Conservation (phyloP, 306 rosid genomes). For the Corylus avellana region DNA sequence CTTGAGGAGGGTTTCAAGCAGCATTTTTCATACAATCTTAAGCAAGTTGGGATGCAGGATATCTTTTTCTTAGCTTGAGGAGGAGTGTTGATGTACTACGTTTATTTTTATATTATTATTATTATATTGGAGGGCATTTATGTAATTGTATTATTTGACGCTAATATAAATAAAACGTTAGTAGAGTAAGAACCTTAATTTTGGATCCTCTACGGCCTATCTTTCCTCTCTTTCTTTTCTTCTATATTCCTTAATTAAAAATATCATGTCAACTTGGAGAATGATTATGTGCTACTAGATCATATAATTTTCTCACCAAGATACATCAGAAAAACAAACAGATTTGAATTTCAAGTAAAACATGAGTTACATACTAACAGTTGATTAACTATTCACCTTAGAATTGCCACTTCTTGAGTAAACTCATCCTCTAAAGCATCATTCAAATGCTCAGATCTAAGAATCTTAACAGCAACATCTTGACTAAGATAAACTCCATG, state of each 20-base stretch:
- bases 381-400: slow-evolving; percentile 53
- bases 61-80: too few species aligned
- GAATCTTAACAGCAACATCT: slow-evolving; percentile 96
- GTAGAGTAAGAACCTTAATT: too few species aligned
- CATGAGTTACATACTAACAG: slow-evolving; percentile 11
- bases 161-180: too few species aligned
- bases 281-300: background rate
- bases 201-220: too few species aligned
- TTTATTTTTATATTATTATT: too few species aligned
- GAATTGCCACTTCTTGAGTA: slow-evolving; percentile 91
- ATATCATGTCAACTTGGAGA: background rate
- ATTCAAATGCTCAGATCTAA: slow-evolving; percentile 81
- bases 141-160: too few species aligned
- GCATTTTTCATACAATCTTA: background rate
- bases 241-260: background rate
- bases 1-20: background rate
- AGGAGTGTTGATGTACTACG: too few species aligned
- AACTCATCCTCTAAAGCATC: slow-evolving; percentile 87
- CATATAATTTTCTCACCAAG: slow-evolving; percentile 15
- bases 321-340: slow-evolving; percentile 3
- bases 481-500: slow-evolving; percentile 84
- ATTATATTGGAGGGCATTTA: too few species aligned
- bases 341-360: slow-evolving; percentile 11
- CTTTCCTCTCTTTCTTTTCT: too few species aligned
- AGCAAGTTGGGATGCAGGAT: too few species aligned